Conservation (phyloP, 495 filamentous ascomycete genomes). For the Gamarada debralockiae region DNA sequence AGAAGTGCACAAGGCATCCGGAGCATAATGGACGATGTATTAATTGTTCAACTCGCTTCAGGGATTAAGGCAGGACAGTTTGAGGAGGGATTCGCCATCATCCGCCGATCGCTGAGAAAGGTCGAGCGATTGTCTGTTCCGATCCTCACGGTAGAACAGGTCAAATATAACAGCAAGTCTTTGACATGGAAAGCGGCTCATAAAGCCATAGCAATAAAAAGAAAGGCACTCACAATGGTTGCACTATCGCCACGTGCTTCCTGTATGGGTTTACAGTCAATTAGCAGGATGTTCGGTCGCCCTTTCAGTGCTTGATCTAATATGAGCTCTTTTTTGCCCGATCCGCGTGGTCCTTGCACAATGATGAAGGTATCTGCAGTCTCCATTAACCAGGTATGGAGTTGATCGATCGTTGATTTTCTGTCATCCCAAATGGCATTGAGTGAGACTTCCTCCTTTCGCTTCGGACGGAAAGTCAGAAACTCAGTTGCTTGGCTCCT, state of each 20-base stretch:
- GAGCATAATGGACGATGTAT: too few species aligned
- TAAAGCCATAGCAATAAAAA: too few species aligned
- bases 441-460: conserved; percentile 63
- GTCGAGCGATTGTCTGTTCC: too few species aligned
- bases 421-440: conserved; percentile 79
- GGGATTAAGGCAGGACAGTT: too few species aligned
- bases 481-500: conserved; percentile 72
- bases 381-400: conserved; percentile 84
- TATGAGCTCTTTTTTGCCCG: conserved; percentile 85
- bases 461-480: conserved; percentile 51
- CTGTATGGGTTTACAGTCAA: conserved; percentile 92
- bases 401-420: conserved; percentile 50
- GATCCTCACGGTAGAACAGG: too few species aligned
- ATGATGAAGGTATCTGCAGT: conserved; percentile 90
- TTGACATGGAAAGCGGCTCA: too few species aligned
- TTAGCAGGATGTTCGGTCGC: conserved; percentile 73
- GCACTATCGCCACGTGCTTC: conserved; percentile 89
- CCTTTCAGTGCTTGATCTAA: conserved; percentile 77
- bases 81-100: too few species aligned
- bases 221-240: conserved; percentile 64
- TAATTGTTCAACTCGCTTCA: too few species aligned
- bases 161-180: too few species aligned
- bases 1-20: too few species aligned
- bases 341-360: conserved; percentile 86
- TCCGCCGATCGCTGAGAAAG: too few species aligned